Evolutionary conservation across 2,329 filamentous ascomycete species (phyloP), one percentile per base, ranked within the genome.

Genomic region (Botrytis hyacinthi): DNA sequence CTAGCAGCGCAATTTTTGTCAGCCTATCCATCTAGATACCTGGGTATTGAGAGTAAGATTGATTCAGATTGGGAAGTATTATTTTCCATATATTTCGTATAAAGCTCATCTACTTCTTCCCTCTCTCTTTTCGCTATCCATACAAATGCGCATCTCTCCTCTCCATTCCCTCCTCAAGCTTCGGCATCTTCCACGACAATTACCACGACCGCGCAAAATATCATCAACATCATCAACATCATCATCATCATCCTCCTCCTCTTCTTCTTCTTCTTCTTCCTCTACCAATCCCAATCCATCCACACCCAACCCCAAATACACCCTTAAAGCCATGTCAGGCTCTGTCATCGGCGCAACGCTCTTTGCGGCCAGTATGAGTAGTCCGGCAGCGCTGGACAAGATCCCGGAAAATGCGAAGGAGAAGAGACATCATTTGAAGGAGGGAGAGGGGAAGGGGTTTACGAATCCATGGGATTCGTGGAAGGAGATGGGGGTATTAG

Each of bases 391-490:
- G n/a, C 51, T 78, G 40, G 77, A 76, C 29, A 75, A 78, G 71
- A 78, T 79, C 20, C 80, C 80, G 18, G 77, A 81, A 32, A 76
- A 80, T 48, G 72, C 84, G 14, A 81, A 82, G 60, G 82, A 83
- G 26, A 84, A 85, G 77, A 78, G 78, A 57, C 87, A 89, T 82
- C 87, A 89, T 82, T 78, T 84, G 73, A 85, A 86, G 78, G 78
- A 84, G 76, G 86, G 86, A 16, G 78, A 84, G 76, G 86, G 86
- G 20, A 87, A 85, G 73, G 87, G 87, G 7, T 89, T 88, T 77
- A 79, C 80, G n/a, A 89, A 89, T 79, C 87, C 87, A 0, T 89
- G 87, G 87, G 83, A 85, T 9, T 87, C 85, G n/a, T 89, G 84
- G 77, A 76, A 73, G 20, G 84, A 87, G 7, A 77, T 81, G 22